phyloP scores from a whole-genome alignment of 1,139 yeast genomes.

The Torulaspora pretoriensis region DNA sequence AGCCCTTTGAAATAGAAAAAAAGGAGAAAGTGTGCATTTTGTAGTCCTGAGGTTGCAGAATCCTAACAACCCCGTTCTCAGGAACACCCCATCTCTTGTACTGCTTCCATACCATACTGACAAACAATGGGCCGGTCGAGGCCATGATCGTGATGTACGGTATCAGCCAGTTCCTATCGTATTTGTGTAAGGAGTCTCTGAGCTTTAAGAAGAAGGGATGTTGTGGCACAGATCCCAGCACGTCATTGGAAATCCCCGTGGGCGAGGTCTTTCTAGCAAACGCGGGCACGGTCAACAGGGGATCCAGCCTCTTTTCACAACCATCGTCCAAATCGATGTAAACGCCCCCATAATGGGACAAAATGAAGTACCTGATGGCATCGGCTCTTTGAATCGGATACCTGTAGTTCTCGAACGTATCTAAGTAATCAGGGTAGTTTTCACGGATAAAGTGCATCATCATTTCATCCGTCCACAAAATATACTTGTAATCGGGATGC shows the following conservation, averaged over 20 bases:
- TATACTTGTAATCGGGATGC: constrained; percentile 85
- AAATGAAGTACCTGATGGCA: constrained; percentile 83
- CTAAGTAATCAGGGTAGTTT: constrained; percentile 81
- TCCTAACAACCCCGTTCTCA: constrained; percentile 57
- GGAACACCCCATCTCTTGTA: constrained; percentile 74
- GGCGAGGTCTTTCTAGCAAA: constrained; percentile 86
- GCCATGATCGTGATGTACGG: constrained; percentile 92
- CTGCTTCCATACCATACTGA: constrained; percentile 83
- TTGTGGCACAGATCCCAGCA: constrained; percentile 82
- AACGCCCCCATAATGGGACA: constrained; percentile 82
- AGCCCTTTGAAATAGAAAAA: constrained; percentile 70
- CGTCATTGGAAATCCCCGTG: constrained; percentile 88
- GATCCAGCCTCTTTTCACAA: constrained; percentile 72
- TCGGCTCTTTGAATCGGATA: constrained; percentile 89
- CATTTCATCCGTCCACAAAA: constrained; percentile 86
- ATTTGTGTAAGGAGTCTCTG: constrained; percentile 57
- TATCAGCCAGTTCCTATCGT: constrained; percentile 68
- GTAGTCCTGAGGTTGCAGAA: constrained; percentile 68
- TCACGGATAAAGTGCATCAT: constrained; percentile 72
- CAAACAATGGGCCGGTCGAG: constrained; percentile 86
- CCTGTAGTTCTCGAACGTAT: constrained; percentile 70
- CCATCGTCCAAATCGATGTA: constrained; percentile 91
- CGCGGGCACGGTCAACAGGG: constrained; percentile 74
- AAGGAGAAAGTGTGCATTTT: constrained; percentile 55
- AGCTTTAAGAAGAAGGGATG: constrained; percentile 82